Base-by-base conservation (phyloP, 345 rosid genomes). In the Brassica juncea region DNA sequence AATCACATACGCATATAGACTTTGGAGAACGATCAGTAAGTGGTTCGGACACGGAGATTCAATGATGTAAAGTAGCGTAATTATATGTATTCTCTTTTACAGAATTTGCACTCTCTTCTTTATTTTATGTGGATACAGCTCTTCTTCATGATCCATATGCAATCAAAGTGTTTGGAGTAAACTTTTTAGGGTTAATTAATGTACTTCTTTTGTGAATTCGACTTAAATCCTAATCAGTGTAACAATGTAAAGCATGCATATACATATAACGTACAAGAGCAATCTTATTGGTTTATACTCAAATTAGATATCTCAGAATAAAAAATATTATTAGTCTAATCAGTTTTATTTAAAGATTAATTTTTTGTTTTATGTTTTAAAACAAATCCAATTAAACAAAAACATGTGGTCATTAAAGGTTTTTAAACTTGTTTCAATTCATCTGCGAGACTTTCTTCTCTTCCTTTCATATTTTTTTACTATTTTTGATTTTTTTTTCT, bases 11-110 rank as follows among this genome's bases (percentile, higher is more conserved):
- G 30, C 15, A 59, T 5, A 25, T 59, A 25, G 32, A 25, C 64
- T 59, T 25, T 59, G 64, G 32, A 25, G 64, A 23, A 3, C 15
- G 57, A 37, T 37, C 55, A 66, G 80, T 63, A 21, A 64, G 81
- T 78, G 76, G 76, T 19, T 71, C 14, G 47, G 67, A 71, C 81
- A 77, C 76, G 81, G 35, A 54, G 42, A 54, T 35, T 63, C 34
- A 71, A 65, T 78, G 67, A 65, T 71, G 72, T 37, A 66, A 35
- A 19, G 16, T 37, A 66, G 54, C 4, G 28, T 66, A 37, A 66
- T 66, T 31, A 70, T 69, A 23, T 23, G 25, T 23, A 52, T 54
- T 16, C 15, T 1, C 75, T 72, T 72, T 72, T 59, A 72, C 67
- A 72, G 6, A 37, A 37, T 63, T 57, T 34, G 25, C 35, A 14